Evolutionary conservation across 2,329 filamentous ascomycete genomes (phyloP).

Genomic region (Stagonosporopsis cucurbitacearum): DNA sequence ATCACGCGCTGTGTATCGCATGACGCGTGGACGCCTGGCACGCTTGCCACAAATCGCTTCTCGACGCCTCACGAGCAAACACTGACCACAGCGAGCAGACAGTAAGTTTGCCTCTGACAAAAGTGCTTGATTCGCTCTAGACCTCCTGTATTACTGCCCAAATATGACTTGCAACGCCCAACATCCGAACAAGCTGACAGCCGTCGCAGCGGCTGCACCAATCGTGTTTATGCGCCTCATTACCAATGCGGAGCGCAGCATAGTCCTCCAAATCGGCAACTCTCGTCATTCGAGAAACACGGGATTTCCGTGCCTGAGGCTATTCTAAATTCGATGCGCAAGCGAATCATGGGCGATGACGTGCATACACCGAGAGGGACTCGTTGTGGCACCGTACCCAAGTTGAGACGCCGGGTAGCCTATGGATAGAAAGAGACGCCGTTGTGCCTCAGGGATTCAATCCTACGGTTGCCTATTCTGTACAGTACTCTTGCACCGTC

Average conservation of each 20-base stretch:
- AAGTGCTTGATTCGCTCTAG: not conserved
- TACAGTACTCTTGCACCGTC: not conserved
- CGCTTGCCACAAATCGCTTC: not conserved
- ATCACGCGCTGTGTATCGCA: not conserved
- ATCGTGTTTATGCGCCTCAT: conserved; percentile 28
- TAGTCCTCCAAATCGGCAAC: conserved; percentile 22
- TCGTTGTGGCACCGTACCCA: not conserved
- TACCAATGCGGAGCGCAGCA: conserved; percentile 5
- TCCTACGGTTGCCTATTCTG: not conserved
- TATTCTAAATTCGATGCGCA: not conserved
- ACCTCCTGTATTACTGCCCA: conserved; percentile 24
- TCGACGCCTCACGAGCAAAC: not conserved
- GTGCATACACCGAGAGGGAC: not conserved
- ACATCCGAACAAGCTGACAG: conserved; percentile 27
- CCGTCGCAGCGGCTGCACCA: conserved; percentile 18
- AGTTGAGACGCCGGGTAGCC: not conserved
- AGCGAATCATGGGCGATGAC: not conserved
- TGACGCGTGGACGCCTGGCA: not conserved
- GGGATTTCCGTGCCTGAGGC: not conserved
- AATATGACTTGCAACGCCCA: conserved; percentile 21
- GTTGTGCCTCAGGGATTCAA: not conserved
- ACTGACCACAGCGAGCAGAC: not conserved
- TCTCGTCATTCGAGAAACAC: not conserved
- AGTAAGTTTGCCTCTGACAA: too few species aligned
- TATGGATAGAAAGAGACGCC: not conserved